Evolutionary conservation across 2,329 filamentous ascomycete species (phyloP).

Genomic region (Aspergillus sp.): DNA sequence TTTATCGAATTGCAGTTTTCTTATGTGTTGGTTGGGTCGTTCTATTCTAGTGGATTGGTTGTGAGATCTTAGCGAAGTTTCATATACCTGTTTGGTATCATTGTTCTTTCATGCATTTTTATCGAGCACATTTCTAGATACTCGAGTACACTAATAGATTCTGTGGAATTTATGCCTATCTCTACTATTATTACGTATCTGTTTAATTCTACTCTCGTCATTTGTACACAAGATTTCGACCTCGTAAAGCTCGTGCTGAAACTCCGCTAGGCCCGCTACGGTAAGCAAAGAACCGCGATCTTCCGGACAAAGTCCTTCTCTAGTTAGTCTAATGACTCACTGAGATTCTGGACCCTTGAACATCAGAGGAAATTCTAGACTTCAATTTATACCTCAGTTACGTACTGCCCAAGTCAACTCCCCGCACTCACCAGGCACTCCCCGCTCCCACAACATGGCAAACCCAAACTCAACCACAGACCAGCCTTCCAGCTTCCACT

Average conservation of each 20-base stretch:
- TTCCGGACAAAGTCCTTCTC: neutral
- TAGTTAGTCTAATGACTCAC: too few species aligned
- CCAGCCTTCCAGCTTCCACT: conserved; percentile 17
- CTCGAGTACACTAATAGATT: neutral
- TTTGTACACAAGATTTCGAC: neutral
- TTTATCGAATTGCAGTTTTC: neutral
- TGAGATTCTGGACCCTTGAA: neutral
- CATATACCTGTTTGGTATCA: neutral
- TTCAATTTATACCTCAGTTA: neutral
- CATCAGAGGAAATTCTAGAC: neutral
- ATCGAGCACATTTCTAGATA: neutral
- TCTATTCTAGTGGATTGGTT: neutral
- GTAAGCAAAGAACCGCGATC: neutral
- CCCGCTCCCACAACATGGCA: conserved; percentile 15
- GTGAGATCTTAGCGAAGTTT: conserved; percentile 2
- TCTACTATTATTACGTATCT: neutral
- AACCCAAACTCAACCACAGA: conserved; percentile 6
- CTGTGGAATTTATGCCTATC: neutral
- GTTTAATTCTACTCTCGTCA: neutral
- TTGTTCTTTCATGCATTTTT: neutral
- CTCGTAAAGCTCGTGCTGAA: neutral
- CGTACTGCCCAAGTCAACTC: neutral
- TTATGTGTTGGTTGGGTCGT: neutral
- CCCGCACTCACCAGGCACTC: neutral
- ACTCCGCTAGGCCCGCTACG: neutral